These are phyloP conservation scores for Gleditsia sinensis DNA, from an alignment of 306 rosid genomes.

Conservation along the genomic window DNA sequence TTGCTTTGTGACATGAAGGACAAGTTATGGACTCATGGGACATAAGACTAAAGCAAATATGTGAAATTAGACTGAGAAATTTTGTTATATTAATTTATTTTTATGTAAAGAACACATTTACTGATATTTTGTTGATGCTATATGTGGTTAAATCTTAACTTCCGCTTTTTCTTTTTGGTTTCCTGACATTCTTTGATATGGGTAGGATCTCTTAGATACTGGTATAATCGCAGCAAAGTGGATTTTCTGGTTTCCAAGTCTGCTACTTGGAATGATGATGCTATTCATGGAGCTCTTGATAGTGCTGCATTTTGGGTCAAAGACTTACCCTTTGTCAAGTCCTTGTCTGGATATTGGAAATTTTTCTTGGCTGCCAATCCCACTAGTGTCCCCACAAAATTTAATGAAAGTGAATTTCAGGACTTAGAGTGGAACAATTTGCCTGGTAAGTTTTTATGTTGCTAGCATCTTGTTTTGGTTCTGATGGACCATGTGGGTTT, in stretches of 20 bases:
- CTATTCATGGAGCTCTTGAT: conserved; percentile 75
- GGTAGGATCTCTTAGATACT: conserved; percentile 82
- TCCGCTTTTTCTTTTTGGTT: neutral
- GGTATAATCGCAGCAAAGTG: conserved; percentile 84
- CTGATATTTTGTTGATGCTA: neutral
- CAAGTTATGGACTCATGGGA: neutral
- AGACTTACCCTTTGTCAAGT: conserved; percentile 76
- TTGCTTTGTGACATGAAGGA: neutral
- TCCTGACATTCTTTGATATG: conserved; percentile 33
- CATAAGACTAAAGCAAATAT: neutral
- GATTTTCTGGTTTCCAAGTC: conserved; percentile 64
- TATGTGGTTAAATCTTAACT: neutral
- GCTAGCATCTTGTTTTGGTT: neutral
- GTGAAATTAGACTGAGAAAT: neutral
- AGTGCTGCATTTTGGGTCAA: conserved; percentile 82
- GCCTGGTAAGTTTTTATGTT: conserved; percentile 61
- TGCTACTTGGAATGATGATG: conserved; percentile 90
- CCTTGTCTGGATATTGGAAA: conserved; percentile 91
- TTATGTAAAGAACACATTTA: neutral
- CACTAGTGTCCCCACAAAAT: conserved; percentile 60
- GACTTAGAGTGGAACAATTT: conserved; percentile 75
- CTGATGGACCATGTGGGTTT: neutral
- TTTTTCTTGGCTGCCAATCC: conserved; percentile 80
- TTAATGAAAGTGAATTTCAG: conserved; percentile 55
- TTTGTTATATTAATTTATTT: neutral